phyloP scores from a whole-genome alignment of 164 flowering plant species.

The Vitis rupestris region DNA sequence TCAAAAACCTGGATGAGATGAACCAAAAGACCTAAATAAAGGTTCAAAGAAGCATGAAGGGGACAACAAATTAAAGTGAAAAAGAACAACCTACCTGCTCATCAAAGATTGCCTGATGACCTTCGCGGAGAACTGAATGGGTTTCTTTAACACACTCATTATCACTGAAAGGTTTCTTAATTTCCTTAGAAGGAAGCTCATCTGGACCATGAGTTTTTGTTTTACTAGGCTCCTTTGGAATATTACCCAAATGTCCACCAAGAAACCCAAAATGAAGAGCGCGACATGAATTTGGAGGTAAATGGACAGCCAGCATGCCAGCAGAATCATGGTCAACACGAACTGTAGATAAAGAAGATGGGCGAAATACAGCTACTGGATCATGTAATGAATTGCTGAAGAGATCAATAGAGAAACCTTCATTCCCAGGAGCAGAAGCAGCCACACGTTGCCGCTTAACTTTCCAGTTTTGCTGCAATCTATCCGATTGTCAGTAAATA shows the following conservation, averaged over 20 bases:
- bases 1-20: constrained; percentile 72
- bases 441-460: constrained; percentile 79
- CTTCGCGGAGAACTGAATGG: constrained; percentile 66
- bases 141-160: constrained; percentile 56
- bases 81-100: constrained; percentile 58
- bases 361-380: constrained; percentile 45
- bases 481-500: constrained; percentile 33
- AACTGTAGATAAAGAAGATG: constrained; percentile 61
- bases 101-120: constrained; percentile 79
- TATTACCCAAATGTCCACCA: constrained; percentile 32
- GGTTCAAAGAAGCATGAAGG: neutral
- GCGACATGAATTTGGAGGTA: constrained; percentile 69
- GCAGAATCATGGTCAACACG: constrained; percentile 80
- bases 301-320: constrained; percentile 79
- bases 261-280: constrained; percentile 69
- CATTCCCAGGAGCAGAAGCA: constrained; percentile 62
- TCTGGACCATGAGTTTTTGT: constrained; percentile 11
- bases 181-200: constrained; percentile 25
- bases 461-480: constrained; percentile 99
- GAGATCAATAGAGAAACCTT: constrained; percentile 88
- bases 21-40: neutral
- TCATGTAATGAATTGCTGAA: constrained; percentile 66
- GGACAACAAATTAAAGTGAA: neutral
- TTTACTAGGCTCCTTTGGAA: constrained; percentile 20
- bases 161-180: constrained; percentile 41